Percentiles rank a stretch among this genome's conserved stretches.
Evolutionary conservation across 331 rosid genomes (phyloP).

Genomic region (Spiraea crenata): DNA sequence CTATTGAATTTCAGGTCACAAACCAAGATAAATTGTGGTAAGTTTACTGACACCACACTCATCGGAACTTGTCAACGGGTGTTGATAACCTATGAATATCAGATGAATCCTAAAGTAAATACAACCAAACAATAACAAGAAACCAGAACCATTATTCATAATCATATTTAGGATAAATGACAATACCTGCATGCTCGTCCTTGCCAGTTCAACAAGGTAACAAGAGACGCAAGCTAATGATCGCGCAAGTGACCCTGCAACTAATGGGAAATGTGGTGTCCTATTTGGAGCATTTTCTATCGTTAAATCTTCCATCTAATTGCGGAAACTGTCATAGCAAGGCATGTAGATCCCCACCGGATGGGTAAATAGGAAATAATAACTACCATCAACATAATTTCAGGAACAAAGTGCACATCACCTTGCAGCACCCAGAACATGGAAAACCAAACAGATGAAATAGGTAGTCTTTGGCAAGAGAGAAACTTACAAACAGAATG

Average conservation of each 20-base stretch:
- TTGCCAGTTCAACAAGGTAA: slow-evolving; percentile 88
- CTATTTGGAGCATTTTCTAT: slow-evolving; percentile 58
- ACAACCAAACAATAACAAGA: no score
- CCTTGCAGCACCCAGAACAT: no score
- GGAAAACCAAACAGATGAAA: not conserved
- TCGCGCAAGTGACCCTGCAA: slow-evolving; percentile 86
- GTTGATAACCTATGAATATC: no score
- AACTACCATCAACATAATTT: slow-evolving; percentile 27
- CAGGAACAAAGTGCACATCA: slow-evolving; percentile 3
- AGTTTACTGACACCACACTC: not conserved
- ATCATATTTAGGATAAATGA: not conserved
- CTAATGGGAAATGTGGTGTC: slow-evolving; percentile 84
- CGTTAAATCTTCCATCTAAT: slow-evolving; percentile 64
- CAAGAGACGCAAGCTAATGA: slow-evolving; percentile 86
- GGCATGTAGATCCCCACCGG: slow-evolving; percentile 99
- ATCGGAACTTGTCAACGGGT: not conserved
- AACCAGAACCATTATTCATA: not conserved
- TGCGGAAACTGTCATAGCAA: slow-evolving; percentile 84
- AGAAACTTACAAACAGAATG: slow-evolving; percentile 80
- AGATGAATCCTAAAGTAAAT: no score
- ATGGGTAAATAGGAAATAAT: slow-evolving; percentile 20
- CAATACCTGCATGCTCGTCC: slow-evolving; percentile 97
- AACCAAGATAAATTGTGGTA: not conserved
- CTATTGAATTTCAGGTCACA: not conserved
- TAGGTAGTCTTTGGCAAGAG: slow-evolving; percentile 10